phyloP scores from a whole-genome alignment of 371 early-diverging fungal genomes.

The Parasitella parasitica region DNA sequence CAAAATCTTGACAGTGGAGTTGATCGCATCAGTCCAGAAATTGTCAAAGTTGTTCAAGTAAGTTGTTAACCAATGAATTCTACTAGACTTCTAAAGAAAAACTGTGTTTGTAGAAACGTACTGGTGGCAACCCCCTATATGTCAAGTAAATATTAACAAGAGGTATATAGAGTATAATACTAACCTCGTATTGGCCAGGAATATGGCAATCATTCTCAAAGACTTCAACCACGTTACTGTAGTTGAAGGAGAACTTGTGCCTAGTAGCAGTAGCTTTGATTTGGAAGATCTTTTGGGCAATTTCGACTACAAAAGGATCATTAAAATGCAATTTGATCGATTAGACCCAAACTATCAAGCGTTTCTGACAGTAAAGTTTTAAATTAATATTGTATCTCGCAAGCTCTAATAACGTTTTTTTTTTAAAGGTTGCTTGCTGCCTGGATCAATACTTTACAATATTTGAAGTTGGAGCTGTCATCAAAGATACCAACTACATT shows the following conservation, averaged over 20 bases:
- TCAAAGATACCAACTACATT: constrained; percentile 31
- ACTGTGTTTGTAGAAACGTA: too few species aligned
- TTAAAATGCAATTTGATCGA: constrained; percentile 61
- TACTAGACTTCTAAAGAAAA: too few species aligned
- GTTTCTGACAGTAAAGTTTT: constrained; percentile 43
- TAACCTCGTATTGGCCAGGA: too few species aligned
- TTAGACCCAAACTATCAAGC: constrained; percentile 52
- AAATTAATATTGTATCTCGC: too few species aligned
- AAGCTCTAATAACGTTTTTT: background rate
- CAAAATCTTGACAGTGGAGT: constrained; percentile 50
- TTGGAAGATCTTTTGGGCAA: constrained; percentile 49
- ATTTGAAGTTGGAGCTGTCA: constrained; percentile 47
- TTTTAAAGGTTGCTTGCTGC: constrained; percentile 49
- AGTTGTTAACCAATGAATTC: too few species aligned
- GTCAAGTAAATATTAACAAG: constrained; percentile 42
- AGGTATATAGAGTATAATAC: too few species aligned
- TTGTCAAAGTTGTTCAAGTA: constrained; percentile 48
- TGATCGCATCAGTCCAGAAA: constrained; percentile 42
- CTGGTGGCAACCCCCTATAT: constrained; percentile 58
- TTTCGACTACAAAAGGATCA: constrained; percentile 56
- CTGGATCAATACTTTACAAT: constrained; percentile 55
- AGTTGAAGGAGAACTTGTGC: constrained; percentile 51
- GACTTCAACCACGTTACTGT: constrained; percentile 61
- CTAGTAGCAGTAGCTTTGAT: constrained; percentile 36
- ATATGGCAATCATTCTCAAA: constrained; percentile 51